Evolutionary conservation across 495 filamentous ascomycete genomes (phyloP).

Genomic region (Astrocystis sublimbata): DNA sequence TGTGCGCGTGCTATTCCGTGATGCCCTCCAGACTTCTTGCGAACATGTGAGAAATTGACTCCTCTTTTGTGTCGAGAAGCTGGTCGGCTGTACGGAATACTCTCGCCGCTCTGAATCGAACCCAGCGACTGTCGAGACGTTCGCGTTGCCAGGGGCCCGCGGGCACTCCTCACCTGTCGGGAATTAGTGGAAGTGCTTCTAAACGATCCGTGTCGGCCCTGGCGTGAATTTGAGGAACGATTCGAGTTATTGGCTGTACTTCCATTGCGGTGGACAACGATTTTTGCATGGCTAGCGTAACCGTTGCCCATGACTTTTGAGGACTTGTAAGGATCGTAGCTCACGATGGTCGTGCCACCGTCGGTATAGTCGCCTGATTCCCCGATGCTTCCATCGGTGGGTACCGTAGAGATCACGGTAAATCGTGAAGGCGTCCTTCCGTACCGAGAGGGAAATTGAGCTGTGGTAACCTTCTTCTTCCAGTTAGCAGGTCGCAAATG

Average conservation of each 20-base stretch:
- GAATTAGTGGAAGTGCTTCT: slow-evolving; percentile 28
- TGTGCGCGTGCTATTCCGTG: slow-evolving; percentile 23
- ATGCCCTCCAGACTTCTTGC: slow-evolving; percentile 35
- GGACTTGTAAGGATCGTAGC: slow-evolving; percentile 84
- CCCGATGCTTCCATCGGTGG: slow-evolving; percentile 29
- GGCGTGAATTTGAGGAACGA: slow-evolving; percentile 23
- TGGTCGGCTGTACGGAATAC: slow-evolving; percentile 48
- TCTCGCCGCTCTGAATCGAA: slow-evolving; percentile 60
- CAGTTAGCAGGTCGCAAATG: slow-evolving; percentile 62
- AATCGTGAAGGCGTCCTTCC: slow-evolving; percentile 64
- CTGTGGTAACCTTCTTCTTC: slow-evolving; percentile 50
- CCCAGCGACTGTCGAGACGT: slow-evolving; percentile 50
- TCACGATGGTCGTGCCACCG: slow-evolving; percentile 42
- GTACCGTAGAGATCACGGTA: slow-evolving; percentile 66
- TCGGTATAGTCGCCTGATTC: slow-evolving; percentile 21
- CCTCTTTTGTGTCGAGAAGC: slow-evolving; percentile 68
- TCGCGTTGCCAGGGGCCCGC: slow-evolving; percentile 10
- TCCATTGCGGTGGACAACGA: slow-evolving; percentile 64
- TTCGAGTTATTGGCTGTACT: slow-evolving; percentile 25
- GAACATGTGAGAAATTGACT: slow-evolving; percentile 74
- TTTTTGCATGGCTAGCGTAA: slow-evolving; percentile 52
- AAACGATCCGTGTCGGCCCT: slow-evolving; percentile 19
- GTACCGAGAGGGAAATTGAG: slow-evolving; percentile 51
- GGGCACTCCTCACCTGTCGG: slow-evolving; percentile 15
- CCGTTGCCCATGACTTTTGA: slow-evolving; percentile 54